phyloP scores from a whole-genome alignment of 2,329 filamentous ascomycete species.

The Ophiostoma sp. region DNA sequence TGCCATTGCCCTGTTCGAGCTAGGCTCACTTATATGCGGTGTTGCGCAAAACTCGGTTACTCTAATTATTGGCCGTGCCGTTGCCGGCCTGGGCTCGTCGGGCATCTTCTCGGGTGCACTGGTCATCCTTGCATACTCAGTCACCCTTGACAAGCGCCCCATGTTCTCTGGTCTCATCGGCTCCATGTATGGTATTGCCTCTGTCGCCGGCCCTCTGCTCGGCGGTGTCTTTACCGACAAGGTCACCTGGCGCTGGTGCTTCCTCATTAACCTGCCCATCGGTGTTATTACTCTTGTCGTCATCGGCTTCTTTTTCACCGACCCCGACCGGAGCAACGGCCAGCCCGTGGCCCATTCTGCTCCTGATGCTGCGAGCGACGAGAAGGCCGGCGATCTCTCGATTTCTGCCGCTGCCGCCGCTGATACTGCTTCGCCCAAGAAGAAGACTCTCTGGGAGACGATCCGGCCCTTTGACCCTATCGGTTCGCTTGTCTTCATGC shows the following conservation, averaged over 20 bases:
- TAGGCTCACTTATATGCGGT: conserved; percentile 37
- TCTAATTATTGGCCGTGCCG: conserved; percentile 29
- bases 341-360: conserved; percentile 8
- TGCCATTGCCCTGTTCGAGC: conserved; percentile 36
- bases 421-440: background rate
- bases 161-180: conserved; percentile 35
- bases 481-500: conserved; percentile 26
- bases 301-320: conserved; percentile 27
- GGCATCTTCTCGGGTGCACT: conserved; percentile 38
- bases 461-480: conserved; percentile 25
- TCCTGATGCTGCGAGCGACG: background rate
- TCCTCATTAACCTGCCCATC: conserved; percentile 35
- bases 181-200: conserved; percentile 41
- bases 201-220: conserved; percentile 29
- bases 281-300: conserved; percentile 30
- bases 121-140: conserved; percentile 34
- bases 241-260: conserved; percentile 35
- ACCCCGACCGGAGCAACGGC: conserved; percentile 23
- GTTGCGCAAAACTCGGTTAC: conserved; percentile 28
- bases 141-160: conserved; percentile 27
- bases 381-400: background rate
- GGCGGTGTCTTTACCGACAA: conserved; percentile 31
- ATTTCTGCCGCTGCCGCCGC: background rate
- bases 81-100: conserved; percentile 34
- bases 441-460: conserved; percentile 27